phyloP scores from a whole-genome alignment of 768 basidiomycete genomes.

The Arthromyces matolae region DNA sequence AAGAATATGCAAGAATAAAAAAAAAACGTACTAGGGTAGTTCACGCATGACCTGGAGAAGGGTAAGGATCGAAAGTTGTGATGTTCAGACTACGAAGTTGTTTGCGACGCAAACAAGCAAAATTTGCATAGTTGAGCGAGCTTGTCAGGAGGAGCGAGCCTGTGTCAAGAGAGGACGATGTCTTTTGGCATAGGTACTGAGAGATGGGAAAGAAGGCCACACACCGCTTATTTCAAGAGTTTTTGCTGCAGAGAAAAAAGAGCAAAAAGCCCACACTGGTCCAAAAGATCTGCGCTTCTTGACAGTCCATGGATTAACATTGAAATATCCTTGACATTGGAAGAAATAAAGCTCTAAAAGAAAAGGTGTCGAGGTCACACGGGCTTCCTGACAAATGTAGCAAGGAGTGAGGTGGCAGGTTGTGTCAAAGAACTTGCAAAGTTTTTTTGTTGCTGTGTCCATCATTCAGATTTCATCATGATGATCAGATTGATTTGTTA shows the following conservation, averaged over 20 bases:
- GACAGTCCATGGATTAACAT: neutral
- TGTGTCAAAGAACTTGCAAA: neutral
- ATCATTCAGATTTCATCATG: neutral
- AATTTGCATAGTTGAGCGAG: too few species aligned
- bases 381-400: neutral
- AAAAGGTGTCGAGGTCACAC: too few species aligned
- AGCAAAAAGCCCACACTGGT: neutral
- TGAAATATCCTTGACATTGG: neutral
- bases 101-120: neutral
- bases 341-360: neutral
- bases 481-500: neutral
- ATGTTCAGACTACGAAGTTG: neutral
- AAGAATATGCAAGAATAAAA: neutral
- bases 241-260: neutral
- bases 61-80: neutral
- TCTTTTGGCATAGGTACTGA: neutral
- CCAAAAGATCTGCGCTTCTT: neutral
- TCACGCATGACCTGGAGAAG: neutral
- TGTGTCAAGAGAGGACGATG: neutral
- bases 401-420: neutral
- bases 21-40: neutral
- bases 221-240: neutral
- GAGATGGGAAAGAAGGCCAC: neutral
- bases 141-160: too few species aligned
- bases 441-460: neutral